Evolutionary conservation across 441 rosid species (phyloP), one percentile per base, ranked within the genome.

Genomic region (Dalechampia spathulata): DNA sequence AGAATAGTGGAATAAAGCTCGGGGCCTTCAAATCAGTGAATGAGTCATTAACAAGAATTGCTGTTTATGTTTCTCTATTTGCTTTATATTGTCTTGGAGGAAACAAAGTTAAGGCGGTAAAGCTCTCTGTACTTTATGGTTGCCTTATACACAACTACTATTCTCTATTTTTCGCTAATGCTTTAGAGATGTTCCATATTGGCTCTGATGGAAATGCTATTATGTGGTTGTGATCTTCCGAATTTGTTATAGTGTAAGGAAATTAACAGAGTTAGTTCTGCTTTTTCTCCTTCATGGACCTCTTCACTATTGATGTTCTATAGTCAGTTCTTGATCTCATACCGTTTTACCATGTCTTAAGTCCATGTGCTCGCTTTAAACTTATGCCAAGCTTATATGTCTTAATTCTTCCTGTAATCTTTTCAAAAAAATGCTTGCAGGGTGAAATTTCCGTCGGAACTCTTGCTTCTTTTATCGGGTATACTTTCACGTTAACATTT

Each of bases 101-200:
- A 71, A 89, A 68, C 79, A 88, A 86, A 81, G 99, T 86, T 77
- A 92, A 88, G 80, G 80, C 96, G 57, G 96, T 92, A 68, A n/a
- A 83, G 94, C 58, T 58, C 58, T 63, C n/a, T 57, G 50, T 63
- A 52, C 30, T 63, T 71, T 58, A 27, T 49, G 46, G 36, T 41
- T 52, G 11, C 39, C 16, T 15, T 21, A 21, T 23, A 15, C 41
- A 25, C 32, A 21, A 36, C 36, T 17, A 30, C 30, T 20, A 21
- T 55, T 22, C 40, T 13, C 19, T 32, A 26, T 39, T 55, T 36
- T 17, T n/a, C n/a, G n/a, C n/a, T n/a, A n/a, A n/a, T 17, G 16
- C n/a, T 22, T 49, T n/a, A 21, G 14, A 11, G 42, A 48, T 45
- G 19, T 39, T 30, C 9, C 4, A 42, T 38, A 52, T 0, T 34